A percentile compares a stretch with the other conserved stretches of the same genome.
These are phyloP conservation scores for Alliaria petiolata DNA, from an alignment of 345 rosid genomes.

Conservation along the genomic window DNA sequence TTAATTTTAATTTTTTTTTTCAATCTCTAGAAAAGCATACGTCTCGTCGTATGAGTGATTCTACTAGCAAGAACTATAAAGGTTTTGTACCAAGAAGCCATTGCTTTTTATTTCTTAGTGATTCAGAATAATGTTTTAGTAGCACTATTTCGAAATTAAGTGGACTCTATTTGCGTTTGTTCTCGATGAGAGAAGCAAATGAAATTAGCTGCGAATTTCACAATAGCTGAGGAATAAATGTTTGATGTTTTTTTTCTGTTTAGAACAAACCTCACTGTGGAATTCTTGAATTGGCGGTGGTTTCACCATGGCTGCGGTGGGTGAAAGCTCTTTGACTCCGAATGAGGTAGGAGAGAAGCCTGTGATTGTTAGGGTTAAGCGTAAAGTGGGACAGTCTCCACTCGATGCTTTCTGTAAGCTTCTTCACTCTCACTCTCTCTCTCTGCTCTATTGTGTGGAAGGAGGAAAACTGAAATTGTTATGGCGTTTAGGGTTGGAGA, in stretches of 20 bases:
- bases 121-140: too few relatives aligned
- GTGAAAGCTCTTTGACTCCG: constrained; percentile 37
- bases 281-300: background rate
- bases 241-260: background rate
- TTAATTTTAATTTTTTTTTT: too few relatives aligned
- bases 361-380: constrained; percentile 62
- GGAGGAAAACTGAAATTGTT: background rate
- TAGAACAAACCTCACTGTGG: background rate
- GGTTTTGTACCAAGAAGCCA: too few relatives aligned
- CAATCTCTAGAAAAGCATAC: background rate
- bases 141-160: too few relatives aligned
- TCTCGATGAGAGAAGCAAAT: background rate
- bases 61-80: too few relatives aligned
- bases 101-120: too few relatives aligned
- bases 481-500: constrained; percentile 64
- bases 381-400: constrained; percentile 43
- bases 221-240: background rate
- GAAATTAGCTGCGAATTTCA: background rate
- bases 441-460: background rate
- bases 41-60: too few relatives aligned
- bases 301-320: constrained; percentile 31
- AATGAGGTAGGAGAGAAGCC: constrained; percentile 41
- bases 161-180: too few relatives aligned
- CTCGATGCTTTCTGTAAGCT: constrained; percentile 63
- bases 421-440: background rate